phyloP scores from a whole-genome alignment of 2,329 filamentous ascomycete genomes.

The Penicillium glabrum region DNA sequence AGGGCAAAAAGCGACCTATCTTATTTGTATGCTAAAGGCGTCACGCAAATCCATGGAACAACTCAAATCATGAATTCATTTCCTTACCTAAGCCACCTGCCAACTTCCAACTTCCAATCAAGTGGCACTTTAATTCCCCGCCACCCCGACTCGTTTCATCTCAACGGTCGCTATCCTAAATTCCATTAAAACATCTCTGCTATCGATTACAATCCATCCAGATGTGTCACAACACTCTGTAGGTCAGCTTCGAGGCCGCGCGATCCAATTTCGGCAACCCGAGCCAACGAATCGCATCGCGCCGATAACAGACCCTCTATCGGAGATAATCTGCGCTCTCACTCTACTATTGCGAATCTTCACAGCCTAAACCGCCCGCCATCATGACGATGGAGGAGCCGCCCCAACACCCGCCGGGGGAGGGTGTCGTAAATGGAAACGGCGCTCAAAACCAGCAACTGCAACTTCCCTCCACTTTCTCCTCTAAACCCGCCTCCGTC shows the following conservation, averaged over 20 bases:
- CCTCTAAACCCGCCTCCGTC: constrained; percentile 6
- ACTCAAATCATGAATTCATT: background rate
- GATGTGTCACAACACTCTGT: background rate
- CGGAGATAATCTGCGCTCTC: background rate
- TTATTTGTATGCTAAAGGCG: constrained; percentile 12
- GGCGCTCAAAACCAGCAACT: background rate
- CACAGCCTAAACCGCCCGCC: background rate
- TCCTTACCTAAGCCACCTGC: background rate
- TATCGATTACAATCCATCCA: background rate
- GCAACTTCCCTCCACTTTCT: background rate
- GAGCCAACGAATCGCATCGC: constrained; percentile 4
- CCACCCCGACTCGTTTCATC: background rate
- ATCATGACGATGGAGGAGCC: constrained; percentile 19
- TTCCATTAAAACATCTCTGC: background rate
- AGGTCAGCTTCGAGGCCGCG: background rate
- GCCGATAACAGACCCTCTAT: background rate
- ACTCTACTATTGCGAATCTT: background rate
- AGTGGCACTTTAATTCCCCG: background rate
- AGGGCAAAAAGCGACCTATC: constrained; percentile 15
- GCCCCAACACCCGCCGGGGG: background rate
- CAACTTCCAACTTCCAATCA: background rate
- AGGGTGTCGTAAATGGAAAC: background rate
- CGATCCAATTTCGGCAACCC: background rate
- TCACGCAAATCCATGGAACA: constrained; percentile 12
- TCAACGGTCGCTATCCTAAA: background rate